Conservation (phyloP, 768 basidiomycete species). For the Leccinum variicolor region DNA sequence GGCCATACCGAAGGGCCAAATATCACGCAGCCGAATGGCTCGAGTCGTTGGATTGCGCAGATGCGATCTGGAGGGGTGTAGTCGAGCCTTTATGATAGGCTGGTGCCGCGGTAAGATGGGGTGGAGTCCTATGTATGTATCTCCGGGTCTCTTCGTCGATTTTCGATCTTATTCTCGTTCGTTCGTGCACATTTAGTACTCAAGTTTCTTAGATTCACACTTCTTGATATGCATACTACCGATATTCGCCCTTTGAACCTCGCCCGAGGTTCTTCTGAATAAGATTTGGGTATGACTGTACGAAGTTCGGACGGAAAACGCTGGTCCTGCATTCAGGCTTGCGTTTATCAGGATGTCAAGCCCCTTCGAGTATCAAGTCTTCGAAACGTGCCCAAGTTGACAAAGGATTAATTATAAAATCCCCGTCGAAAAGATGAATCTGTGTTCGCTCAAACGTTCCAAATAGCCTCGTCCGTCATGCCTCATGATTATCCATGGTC, state of each 20-base stretch:
- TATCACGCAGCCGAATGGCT: conserved; percentile 61
- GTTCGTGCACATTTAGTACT: not conserved
- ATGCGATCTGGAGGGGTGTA: conserved; percentile 39
- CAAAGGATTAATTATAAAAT: not conserved
- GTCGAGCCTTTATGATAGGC: not conserved
- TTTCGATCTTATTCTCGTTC: not conserved
- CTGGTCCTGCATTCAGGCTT: no score
- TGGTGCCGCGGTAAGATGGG: not conserved
- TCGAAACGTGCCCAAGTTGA: not conserved
- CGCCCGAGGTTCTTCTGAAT: not conserved
- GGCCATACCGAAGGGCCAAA: conserved; percentile 50
- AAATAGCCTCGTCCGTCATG: no score
- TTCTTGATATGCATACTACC: not conserved
- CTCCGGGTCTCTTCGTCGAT: not conserved
- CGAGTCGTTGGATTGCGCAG: conserved; percentile 61
- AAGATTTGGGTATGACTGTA: not conserved
- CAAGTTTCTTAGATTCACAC: not conserved
- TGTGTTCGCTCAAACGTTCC: no score
- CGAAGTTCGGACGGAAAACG: no score
- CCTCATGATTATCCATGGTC: no score
- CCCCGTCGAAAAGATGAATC: not conserved
- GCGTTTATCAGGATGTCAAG: no score
- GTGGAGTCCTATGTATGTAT: not conserved
- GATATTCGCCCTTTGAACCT: not conserved
- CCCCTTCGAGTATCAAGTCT: not conserved